A percentile compares a stretch with the other conserved stretches of the same genome.
These are phyloP conservation scores for Dalbergia cochinchinensis DNA, from an alignment of 306 rosid genomes.

Conservation along the genomic window DNA sequence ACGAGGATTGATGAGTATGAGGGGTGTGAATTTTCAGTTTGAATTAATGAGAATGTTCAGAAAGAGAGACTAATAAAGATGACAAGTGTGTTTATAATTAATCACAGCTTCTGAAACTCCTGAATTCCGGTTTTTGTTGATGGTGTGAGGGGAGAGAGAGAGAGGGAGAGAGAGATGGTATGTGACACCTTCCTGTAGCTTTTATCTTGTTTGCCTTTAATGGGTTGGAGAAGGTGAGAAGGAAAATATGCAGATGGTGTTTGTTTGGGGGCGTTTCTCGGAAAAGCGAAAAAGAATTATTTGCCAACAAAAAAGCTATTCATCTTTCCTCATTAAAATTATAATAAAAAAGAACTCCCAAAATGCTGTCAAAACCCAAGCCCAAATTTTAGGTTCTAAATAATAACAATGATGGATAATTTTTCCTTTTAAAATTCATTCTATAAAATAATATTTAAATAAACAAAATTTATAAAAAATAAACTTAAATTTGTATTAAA, in stretches of 20 bases:
- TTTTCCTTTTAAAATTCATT: no score
- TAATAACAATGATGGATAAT: no score
- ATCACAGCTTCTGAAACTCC: constrained; percentile 13
- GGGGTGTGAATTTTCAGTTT: constrained; percentile 28
- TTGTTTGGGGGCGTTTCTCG: constrained; percentile 48
- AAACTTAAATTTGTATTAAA: no score
- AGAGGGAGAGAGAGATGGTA: neutral
- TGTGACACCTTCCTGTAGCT: neutral
- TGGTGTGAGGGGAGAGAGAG: constrained; percentile 30
- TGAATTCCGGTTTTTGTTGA: constrained; percentile 31
- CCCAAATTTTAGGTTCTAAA: no score
- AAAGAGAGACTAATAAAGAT: neutral
- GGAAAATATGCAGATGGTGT: constrained; percentile 22
- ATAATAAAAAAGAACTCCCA: no score
- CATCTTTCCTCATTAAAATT: no score
- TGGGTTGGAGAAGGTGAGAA: constrained; percentile 38
- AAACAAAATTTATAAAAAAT: no score
- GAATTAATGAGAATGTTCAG: constrained; percentile 9
- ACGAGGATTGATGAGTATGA: constrained; percentile 42
- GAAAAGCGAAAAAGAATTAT: constrained; percentile 42
- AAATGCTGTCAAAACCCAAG: no score
- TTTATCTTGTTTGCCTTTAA: constrained; percentile 7
- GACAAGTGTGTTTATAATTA: constrained; percentile 1
- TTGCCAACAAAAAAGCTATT: neutral
- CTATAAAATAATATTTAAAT: no score